Conservation (phyloP, 371 early-diverging fungal species). For the Circinella minor region DNA sequence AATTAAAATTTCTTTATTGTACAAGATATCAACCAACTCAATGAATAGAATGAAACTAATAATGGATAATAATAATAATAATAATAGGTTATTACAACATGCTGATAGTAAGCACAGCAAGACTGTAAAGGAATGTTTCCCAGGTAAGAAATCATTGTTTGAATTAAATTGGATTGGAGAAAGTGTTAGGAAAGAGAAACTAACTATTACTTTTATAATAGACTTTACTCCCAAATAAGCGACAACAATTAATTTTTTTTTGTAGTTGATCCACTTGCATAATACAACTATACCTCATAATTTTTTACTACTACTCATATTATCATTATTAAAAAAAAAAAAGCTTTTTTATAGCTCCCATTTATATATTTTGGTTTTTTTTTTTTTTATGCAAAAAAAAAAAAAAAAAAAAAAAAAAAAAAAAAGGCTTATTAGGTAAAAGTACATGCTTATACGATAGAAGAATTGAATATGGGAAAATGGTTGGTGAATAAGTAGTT, state of each 20-base stretch:
- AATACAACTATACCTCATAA: neutral
- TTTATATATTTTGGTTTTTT: too few species aligned
- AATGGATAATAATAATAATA: neutral
- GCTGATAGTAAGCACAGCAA: conserved; percentile 85
- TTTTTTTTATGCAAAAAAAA: too few species aligned
- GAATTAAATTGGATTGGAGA: neutral
- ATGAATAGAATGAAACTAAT: too few species aligned
- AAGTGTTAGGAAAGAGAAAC: neutral
- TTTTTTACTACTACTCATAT: neutral
- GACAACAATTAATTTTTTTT: neutral
- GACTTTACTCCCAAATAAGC: conserved; percentile 6
- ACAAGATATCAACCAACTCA: too few species aligned
- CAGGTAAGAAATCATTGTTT: conserved; percentile 46
- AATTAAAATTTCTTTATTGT: conserved; percentile 24
- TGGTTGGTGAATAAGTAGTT: too few species aligned
- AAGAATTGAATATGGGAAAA: too few species aligned
- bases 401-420: too few species aligned
- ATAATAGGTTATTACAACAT: conserved; percentile 69
- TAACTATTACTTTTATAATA: neutral
- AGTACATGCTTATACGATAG: too few species aligned
- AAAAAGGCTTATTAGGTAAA: too few species aligned
- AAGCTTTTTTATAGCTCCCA: neutral
- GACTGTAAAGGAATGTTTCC: conserved; percentile 82
- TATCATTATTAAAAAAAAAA: neutral
- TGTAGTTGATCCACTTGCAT: neutral